Base-by-base conservation (phyloP, 2,329 filamentous ascomycete genomes). In the Beauveria asiatica region DNA sequence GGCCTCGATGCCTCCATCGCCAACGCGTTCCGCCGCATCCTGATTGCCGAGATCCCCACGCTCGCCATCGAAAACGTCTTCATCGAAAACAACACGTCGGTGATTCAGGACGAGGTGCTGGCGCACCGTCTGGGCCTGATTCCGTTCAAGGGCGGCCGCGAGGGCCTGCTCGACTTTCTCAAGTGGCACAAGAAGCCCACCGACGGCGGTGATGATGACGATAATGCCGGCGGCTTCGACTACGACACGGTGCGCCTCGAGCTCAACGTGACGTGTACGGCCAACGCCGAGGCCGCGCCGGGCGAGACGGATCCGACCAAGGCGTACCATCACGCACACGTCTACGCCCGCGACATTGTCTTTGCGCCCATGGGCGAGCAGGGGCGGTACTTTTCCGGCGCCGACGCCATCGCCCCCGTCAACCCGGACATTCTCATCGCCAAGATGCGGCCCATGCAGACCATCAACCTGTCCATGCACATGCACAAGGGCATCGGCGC, bases 31-130 rank as follows among this genome's bases (percentile, higher is more conserved):
- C 92, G 94, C 63, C 91, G 94, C 68, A 97, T 97, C 68, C 83
- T 97, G 69, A 88, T 99, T 73, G 84, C 93, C 66, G 95, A 99
- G 78, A 89, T 99, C 57, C 92, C 93, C 19, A 94, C 92, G 2
- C 83, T 99, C 50, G 94, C 95, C 66, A 92, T 99, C 69, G 94
- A 99, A 79, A 87, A 86, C 64, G 90, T 96, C 71, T 99, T 89
- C 76, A 86, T 97, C 65, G 84, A 90, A 72, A 95, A 97, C 80
- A 99, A 99, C 80, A 97, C 93, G 55, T 96, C 91, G 5, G 92
- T 99, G 41, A 94, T 99, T 69, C 93, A 97, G 73, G 94, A 99
- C 72, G 94, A 99, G 78, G 93, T 99, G 5, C 86, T 99, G 56
- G 88, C 92, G 17, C 90, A 94, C 73, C 84, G 94, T 49, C 80